Percentiles rank a stretch among this genome's conserved stretches.
Conservation (phyloP, 2,329 filamentous ascomycete species). For the Verticillium longisporum region DNA sequence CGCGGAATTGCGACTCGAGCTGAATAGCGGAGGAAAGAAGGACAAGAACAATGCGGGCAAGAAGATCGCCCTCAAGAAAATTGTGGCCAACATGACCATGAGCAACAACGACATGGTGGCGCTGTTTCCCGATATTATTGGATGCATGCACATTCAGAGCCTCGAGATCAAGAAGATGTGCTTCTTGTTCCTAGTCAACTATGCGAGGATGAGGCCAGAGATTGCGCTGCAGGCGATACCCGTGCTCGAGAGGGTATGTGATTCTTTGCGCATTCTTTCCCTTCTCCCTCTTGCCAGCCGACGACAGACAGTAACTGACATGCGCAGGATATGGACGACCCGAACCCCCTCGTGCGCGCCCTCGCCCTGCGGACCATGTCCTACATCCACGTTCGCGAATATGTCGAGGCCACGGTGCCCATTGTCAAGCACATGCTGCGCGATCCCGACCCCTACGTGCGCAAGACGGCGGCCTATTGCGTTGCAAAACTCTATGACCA, state of each 20-base stretch:
- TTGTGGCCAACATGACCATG: conserved; percentile 99
- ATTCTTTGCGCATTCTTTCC: conserved; percentile 18
- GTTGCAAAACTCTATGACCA: conserved; percentile 98
- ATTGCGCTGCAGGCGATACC: conserved; percentile 90
- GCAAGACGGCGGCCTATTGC: conserved; percentile 93
- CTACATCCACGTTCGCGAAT: conserved; percentile 94
- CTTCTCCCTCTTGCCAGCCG: too few species aligned
- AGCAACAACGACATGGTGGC: conserved; percentile 99
- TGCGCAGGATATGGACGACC: conserved; percentile 80
- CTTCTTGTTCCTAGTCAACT: conserved; percentile 94
- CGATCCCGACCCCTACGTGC: conserved; percentile 89
- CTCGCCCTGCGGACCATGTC: conserved; percentile 92
- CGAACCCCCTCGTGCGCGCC: conserved; percentile 85
- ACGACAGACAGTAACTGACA: conserved; percentile 19
- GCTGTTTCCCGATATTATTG: conserved; percentile 88
- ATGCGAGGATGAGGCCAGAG: conserved; percentile 88
- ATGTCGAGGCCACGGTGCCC: conserved; percentile 82
- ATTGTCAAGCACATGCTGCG: conserved; percentile 77
- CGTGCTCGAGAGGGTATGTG: conserved; percentile 74
- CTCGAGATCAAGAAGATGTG: conserved; percentile 99
- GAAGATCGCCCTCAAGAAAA: conserved; percentile 98
- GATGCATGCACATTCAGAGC: conserved; percentile 89
- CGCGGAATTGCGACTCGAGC: conserved; percentile 88
- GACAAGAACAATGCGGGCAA: conserved; percentile 94
- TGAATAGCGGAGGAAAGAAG: conserved; percentile 92